Percentiles rank a stretch among this genome's conserved stretches.
These are phyloP conservation scores for Fusarium algeriense DNA, from an alignment of 2,329 filamentous ascomycete genomes.

Conservation along the genomic window DNA sequence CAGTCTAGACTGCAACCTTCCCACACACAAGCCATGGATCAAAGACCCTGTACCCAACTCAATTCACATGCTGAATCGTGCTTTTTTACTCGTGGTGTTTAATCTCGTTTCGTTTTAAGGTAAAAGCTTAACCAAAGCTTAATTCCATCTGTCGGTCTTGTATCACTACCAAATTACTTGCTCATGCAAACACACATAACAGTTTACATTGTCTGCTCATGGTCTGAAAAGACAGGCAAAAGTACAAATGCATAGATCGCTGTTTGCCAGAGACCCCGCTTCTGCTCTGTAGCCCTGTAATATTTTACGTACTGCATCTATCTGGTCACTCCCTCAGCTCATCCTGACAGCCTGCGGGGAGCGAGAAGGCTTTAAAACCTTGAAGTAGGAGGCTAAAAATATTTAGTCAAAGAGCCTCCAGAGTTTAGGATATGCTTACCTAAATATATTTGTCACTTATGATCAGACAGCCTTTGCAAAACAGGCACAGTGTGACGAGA, in stretches of 20 bases:
- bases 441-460: too few relatives aligned
- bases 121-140: constrained; percentile 27
- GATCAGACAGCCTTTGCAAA: background rate
- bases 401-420: too few relatives aligned
- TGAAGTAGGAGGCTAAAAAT: too few relatives aligned
- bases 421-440: too few relatives aligned
- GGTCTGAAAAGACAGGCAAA: background rate
- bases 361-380: too few relatives aligned
- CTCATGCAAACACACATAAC: background rate
- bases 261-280: constrained; percentile 14
- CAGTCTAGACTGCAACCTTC: background rate
- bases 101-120: background rate
- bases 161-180: background rate
- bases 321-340: constrained; percentile 12
- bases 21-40: background rate
- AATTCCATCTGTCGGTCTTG: background rate
- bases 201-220: background rate
- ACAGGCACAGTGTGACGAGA: background rate
- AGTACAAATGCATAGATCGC: constrained; percentile 11
- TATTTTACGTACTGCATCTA: constrained; percentile 22
- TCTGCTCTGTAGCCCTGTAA: constrained; percentile 7
- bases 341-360: background rate
- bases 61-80: constrained; percentile 13
- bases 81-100: background rate
- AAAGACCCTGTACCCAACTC: constrained; percentile 12